Evolutionary conservation across 2,329 filamentous ascomycete species (phyloP).

Genomic region (Penicillium sp.): DNA sequence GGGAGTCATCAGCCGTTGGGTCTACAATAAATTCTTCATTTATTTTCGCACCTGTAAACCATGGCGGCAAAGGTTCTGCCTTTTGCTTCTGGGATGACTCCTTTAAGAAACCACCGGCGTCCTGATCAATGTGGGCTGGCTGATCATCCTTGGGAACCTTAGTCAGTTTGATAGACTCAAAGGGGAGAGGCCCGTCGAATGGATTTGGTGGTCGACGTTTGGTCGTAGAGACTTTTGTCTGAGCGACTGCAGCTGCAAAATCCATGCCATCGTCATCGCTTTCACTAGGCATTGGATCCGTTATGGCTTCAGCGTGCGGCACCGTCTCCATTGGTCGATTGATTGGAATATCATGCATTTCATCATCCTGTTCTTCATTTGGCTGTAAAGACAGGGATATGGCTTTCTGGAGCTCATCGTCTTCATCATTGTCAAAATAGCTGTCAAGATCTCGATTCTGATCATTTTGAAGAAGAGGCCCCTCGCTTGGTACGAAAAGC

Average conservation of each 20-base stretch:
- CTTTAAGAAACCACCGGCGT: slow-evolving; percentile 66
- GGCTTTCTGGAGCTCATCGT: slow-evolving; percentile 75
- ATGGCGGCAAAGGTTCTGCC: slow-evolving; percentile 43
- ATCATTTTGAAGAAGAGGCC: slow-evolving; percentile 30
- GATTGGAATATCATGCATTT: slow-evolving; percentile 34
- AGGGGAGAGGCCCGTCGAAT: slow-evolving; percentile 82
- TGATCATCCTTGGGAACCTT: slow-evolving; percentile 48
- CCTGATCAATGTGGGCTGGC: slow-evolving; percentile 54
- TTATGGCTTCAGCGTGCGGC: slow-evolving; percentile 20
- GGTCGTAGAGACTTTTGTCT: slow-evolving; percentile 64
- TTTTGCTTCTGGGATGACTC: slow-evolving; percentile 37
- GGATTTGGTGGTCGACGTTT: slow-evolving; percentile 44
- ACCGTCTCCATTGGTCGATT: slow-evolving; percentile 50
- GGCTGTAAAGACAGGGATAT: slow-evolving; percentile 78
- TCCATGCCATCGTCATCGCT: slow-evolving; percentile 77
- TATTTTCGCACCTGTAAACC: slow-evolving; percentile 43
- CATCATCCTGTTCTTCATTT: slow-evolving; percentile 42
- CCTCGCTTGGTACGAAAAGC: slow-evolving; percentile 56
- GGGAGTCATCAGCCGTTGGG: slow-evolving; percentile 8
- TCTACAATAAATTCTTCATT: slow-evolving; percentile 35
- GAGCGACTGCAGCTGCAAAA: slow-evolving; percentile 71
- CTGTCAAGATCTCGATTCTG: slow-evolving; percentile 46
- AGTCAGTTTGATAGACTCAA: slow-evolving; percentile 75
- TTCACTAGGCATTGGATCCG: slow-evolving; percentile 39
- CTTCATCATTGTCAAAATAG: slow-evolving; percentile 62